Evolutionary conservation across 2,329 filamentous ascomycete species (phyloP).

Genomic region (Phialocephala sp.): DNA sequence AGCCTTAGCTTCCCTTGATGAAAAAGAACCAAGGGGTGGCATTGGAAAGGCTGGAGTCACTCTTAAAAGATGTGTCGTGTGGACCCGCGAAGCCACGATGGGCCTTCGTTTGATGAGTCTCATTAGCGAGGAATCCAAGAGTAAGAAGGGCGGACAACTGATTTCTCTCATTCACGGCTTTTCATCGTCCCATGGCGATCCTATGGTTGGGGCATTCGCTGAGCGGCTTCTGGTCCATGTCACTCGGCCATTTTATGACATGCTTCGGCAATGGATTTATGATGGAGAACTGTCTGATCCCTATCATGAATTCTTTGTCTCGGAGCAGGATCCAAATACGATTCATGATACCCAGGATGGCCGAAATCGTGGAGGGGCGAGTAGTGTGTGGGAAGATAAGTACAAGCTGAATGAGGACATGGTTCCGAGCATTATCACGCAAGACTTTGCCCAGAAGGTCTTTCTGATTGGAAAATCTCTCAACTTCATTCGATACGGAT

Average conservation of each 20-base stretch:
- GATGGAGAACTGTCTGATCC: constrained; percentile 98
- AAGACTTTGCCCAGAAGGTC: constrained; percentile 93
- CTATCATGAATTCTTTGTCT: constrained; percentile 93
- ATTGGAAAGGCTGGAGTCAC: constrained; percentile 90
- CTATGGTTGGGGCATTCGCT: constrained; percentile 91
- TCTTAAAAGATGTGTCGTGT: constrained; percentile 92
- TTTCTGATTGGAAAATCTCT: constrained; percentile 97
- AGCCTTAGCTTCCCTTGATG: constrained; percentile 76
- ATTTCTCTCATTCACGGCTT: constrained; percentile 94
- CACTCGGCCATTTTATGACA: constrained; percentile 94
- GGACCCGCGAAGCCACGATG: constrained; percentile 97
- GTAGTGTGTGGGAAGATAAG: constrained; percentile 97
- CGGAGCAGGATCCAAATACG: constrained; percentile 71
- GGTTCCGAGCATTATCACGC: constrained; percentile 91
- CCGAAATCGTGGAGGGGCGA: constrained; percentile 65
- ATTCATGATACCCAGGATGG: constrained; percentile 52
- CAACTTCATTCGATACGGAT: constrained; percentile 97
- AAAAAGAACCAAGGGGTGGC: constrained; percentile 68
- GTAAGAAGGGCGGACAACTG: constrained; percentile 85
- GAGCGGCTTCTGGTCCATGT: constrained; percentile 86
- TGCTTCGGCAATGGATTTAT: constrained; percentile 96
- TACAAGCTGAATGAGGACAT: constrained; percentile 85
- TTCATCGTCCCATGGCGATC: constrained; percentile 91
- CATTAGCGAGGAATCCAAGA: constrained; percentile 89
- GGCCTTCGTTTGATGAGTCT: constrained; percentile 90